Base-by-base conservation (phyloP, 768 basidiomycete species). In the Amanita rimosa region DNA sequence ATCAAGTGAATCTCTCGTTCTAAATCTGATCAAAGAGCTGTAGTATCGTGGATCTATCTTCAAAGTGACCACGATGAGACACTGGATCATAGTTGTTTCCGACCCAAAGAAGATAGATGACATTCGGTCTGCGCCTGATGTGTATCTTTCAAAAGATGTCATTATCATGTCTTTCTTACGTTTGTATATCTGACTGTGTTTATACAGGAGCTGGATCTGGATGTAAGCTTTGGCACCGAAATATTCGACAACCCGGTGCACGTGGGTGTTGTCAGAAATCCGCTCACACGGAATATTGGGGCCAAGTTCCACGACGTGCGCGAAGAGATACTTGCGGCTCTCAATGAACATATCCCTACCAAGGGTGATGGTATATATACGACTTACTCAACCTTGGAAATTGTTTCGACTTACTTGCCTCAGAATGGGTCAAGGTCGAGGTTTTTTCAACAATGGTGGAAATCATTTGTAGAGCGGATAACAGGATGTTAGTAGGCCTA, bases 1-100 rank as follows among this genome's bases (percentile, higher is more conserved):
- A 35, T 6, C 24, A 3, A 17, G 3, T 19, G 29, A 9, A 19
- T 14, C 10, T 43, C 22, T 10, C 13, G 17, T 22, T 27, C 19
- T 1, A 4, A 4, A 17, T 22, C 6, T 44, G 17, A 7, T 34
- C n/a, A 34, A 1, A 46, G 10, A 14, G 5, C 9, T 14, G 34
- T 44, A 62, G 64, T 58, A 59, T 49, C 57, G n/a, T n/a, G n/a
- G n/a, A n/a, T n/a, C n/a, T n/a, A n/a, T n/a, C n/a, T n/a, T n/a
- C n/a, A n/a, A n/a, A 53, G 16, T 53, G 57, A 35, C 75, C 0
- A 61, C 61, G 39, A 55, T 73, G 33, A 62, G 69, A 29, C 59
- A 64, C 38, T 79, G 77, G 76, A 50, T 68, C 4, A 64, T 76
- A 16, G 57, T 77, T 6, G 58, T 70, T 22, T 64, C 67, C 9